Evolutionary conservation across 2,329 filamentous ascomycete species (phyloP).

Genomic region (Monosporascus cannonballus): DNA sequence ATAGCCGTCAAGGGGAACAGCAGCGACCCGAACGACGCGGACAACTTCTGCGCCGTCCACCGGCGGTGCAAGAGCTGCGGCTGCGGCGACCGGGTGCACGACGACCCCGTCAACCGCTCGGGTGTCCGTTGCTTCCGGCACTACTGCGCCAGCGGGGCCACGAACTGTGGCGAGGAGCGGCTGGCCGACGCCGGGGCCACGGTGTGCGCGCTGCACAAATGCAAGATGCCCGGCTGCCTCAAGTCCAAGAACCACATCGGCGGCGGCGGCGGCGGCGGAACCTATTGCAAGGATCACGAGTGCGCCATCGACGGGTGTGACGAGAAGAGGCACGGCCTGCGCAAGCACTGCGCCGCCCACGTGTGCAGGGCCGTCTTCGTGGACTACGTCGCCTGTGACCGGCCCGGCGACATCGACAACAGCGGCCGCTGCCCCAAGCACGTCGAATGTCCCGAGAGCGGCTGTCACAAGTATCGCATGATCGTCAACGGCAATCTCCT

Average conservation of each 20-base stretch:
- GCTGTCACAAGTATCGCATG: slow-evolving; percentile 7
- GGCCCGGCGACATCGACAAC: slow-evolving; percentile 9
- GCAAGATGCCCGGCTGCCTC: slow-evolving; percentile 3
- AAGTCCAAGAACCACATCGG: slow-evolving; percentile 5
- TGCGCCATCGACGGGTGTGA: slow-evolving; percentile 10
- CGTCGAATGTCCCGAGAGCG: slow-evolving; percentile 5
- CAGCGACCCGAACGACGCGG: background rate
- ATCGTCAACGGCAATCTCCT: slow-evolving; percentile 2
- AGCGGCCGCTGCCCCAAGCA: slow-evolving; percentile 14
- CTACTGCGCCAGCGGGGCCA: slow-evolving; percentile 10
- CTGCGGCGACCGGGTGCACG: slow-evolving; percentile 20
- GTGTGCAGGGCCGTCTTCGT: slow-evolving; percentile 12
- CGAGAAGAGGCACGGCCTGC: slow-evolving; percentile 3
- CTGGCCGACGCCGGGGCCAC: background rate
- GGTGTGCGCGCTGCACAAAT: slow-evolving; percentile 1
- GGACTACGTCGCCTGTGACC: slow-evolving; percentile 8
- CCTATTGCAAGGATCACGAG: slow-evolving; percentile 20
- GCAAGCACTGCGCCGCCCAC: slow-evolving; percentile 14
- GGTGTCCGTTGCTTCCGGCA: slow-evolving; percentile 13
- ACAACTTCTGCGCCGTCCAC: slow-evolving; percentile 14
- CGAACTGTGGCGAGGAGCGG: slow-evolving; percentile 8
- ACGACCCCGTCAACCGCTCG: slow-evolving; percentile 24
- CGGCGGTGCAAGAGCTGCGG: slow-evolving; percentile 10
- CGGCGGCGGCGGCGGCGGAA: slow-evolving; percentile 8
- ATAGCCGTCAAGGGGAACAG: slow-evolving; percentile 6